phyloP scores from a whole-genome alignment of 805 yeast species.

The Tetrapisispora pingtungensis region DNA sequence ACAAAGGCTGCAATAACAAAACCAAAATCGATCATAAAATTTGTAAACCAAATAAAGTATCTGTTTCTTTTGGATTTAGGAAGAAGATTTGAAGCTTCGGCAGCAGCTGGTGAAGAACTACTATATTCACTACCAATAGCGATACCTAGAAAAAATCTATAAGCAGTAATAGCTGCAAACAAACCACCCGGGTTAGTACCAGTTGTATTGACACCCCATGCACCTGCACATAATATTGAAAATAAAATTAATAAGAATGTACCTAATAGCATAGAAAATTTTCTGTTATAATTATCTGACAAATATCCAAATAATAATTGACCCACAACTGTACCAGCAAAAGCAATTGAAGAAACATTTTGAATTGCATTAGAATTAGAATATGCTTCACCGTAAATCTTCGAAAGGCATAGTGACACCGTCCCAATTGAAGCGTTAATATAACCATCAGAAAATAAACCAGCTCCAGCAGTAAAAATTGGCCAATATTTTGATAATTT shows the following conservation, averaged over 20 bases:
- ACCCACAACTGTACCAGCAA: constrained; percentile 87
- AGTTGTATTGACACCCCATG: constrained; percentile 63
- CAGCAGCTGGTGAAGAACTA: constrained; percentile 85
- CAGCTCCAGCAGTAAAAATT: constrained; percentile 79
- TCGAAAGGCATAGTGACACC: constrained; percentile 58
- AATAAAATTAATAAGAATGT: constrained; percentile 66
- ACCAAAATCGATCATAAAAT: constrained; percentile 78
- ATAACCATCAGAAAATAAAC: constrained; percentile 88
- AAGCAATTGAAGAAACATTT: constrained; percentile 79
- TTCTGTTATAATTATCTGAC: constrained; percentile 74
- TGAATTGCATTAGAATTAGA: constrained; percentile 57
- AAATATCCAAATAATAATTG: constrained; percentile 71
- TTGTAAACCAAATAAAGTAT: constrained; percentile 83
- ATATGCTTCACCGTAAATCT: constrained; percentile 56
- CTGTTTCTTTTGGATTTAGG: constrained; percentile 82
- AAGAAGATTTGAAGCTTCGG: constrained; percentile 74
- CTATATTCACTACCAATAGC: constrained; percentile 96
- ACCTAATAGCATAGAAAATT: constrained; percentile 72
- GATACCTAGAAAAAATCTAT: constrained; percentile 79
- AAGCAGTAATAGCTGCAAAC: constrained; percentile 73
- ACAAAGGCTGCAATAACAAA: constrained; percentile 78
- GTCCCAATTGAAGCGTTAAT: constrained; percentile 77
- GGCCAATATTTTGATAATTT: constrained; percentile 44
- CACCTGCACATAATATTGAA: constrained; percentile 69
- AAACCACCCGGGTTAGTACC: constrained; percentile 55